Base-by-base conservation (phyloP, 306 rosid species). In the Quillaja saponaria region DNA sequence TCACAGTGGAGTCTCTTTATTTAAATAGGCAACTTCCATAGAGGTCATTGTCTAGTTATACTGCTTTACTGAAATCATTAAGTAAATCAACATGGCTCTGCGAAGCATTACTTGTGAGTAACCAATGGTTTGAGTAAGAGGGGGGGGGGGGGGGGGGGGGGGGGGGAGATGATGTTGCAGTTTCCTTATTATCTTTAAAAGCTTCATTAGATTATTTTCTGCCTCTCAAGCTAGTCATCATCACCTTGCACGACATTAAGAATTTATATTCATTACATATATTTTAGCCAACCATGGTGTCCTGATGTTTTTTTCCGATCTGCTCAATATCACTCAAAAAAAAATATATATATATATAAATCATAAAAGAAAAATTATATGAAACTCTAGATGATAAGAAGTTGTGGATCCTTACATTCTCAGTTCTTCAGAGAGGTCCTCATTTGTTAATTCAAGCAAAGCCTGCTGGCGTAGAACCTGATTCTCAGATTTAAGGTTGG, bases 381-480 rank as follows among this genome's bases (percentile, higher is more conserved):
- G 45, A 34, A 10, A 33, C 49, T 5, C 6, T 12, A 11, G 6
- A 21, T 5, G 28, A 39, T 13, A 17, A 40, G 34, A 19, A 1
- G 13, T 60, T 48, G 51, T 3, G 44, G 40, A 19, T 50, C 58
- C 87, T 76, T 75, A 90, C 95, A 40, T 67, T 78, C 57, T 81
- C 38, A 84, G 58, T 70, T 86, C 97, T 75, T 90, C 91, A 10
- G 84, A 80, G 51, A 84, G 80, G 50, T 85, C 95, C 63, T 80
- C 95, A 21, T 84, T 87, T 58, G 73, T 69, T 3, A 95, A 78
- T 68, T 87, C 85, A 55, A 82, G 87, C 83, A 90, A 75, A 76
- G 92, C 86, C 67, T 82, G 83, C 55, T 84, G 95, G 65, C 97
- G 89, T 14, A 90, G 91, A 67, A 87, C 91, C 74, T 90, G 89